Percentiles rank a stretch among this genome's conserved stretches.
Evolutionary conservation across 1,284 basidiomycete genomes (phyloP).

Genomic region (Tilletia walkeri): DNA sequence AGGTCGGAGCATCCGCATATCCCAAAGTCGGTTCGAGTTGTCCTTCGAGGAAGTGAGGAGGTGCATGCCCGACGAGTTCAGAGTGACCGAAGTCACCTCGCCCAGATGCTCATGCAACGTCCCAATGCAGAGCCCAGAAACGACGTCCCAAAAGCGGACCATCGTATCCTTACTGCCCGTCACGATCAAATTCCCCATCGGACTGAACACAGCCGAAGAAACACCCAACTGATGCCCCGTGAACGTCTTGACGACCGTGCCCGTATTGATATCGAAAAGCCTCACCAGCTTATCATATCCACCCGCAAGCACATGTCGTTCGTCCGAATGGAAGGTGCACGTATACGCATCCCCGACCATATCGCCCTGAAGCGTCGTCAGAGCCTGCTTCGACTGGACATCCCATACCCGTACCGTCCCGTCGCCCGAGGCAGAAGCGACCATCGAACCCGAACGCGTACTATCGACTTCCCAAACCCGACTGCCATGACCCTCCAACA

Average conservation of each 20-base stretch:
- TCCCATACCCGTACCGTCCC: constrained; percentile 59
- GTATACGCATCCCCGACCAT: constrained; percentile 59
- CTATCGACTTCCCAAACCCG: constrained; percentile 59
- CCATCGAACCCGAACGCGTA: constrained; percentile 39
- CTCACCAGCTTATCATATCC: constrained; percentile 60
- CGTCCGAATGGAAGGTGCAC: constrained; percentile 57
- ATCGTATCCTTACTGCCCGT: constrained; percentile 60
- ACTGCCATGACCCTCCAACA: constrained; percentile 57
- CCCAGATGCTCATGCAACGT: constrained; percentile 59
- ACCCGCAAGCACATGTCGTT: constrained; percentile 57
- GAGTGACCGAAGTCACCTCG: constrained; percentile 60
- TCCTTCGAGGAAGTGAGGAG: constrained; percentile 60
- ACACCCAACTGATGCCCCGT: constrained; percentile 59
- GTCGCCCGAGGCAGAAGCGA: constrained; percentile 58
- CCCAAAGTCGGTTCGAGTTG: constrained; percentile 57
- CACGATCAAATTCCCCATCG: constrained; percentile 58
- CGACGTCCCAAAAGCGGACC: constrained; percentile 60
- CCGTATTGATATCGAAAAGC: constrained; percentile 58
- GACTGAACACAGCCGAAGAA: constrained; percentile 58
- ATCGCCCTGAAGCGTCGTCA: not conserved
- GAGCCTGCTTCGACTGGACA: constrained; percentile 24
- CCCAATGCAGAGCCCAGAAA: constrained; percentile 58
- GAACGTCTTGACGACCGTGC: constrained; percentile 59
- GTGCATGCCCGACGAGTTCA: constrained; percentile 58
- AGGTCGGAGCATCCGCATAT: constrained; percentile 47